Conservation (phyloP, 2,329 filamentous ascomycete genomes). For the Pseudogymnoascus sp. region DNA sequence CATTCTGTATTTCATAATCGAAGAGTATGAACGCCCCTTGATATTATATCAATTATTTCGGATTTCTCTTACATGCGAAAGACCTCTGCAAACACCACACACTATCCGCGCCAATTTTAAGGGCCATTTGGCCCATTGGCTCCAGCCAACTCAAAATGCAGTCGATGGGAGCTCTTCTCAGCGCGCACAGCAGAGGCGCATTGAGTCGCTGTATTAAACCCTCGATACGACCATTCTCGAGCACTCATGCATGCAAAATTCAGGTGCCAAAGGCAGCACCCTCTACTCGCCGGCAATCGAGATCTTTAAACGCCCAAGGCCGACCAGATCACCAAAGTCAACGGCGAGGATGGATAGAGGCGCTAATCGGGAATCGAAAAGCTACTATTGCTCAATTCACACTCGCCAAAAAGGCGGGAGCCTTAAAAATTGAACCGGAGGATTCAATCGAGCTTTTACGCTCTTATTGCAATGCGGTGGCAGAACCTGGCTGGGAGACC, state of each 20-base stretch:
- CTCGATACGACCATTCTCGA: background rate
- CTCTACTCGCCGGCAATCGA: background rate
- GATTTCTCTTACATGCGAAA: background rate
- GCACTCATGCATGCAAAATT: background rate
- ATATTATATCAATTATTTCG: background rate
- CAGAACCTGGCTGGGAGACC: background rate
- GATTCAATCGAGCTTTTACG: slow-evolving; percentile 22
- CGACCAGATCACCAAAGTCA: background rate
- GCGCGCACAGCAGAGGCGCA: background rate
- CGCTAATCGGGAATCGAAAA: background rate
- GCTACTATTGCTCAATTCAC: background rate
- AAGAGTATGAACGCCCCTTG: background rate
- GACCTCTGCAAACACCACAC: background rate
- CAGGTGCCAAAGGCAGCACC: background rate
- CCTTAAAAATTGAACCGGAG: slow-evolving; percentile 20
- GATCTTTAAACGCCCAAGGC: background rate
- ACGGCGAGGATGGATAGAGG: background rate
- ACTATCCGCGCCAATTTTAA: background rate
- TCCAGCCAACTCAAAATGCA: background rate
- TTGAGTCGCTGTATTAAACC: background rate
- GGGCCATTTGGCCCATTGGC: background rate
- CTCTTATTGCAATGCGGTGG: slow-evolving; percentile 12
- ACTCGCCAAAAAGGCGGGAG: slow-evolving; percentile 15
- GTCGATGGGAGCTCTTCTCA: background rate
- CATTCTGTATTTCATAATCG: background rate